phyloP scores from a whole-genome alignment of 176 grass and related monocot species.

The Carex parvula region DNA sequence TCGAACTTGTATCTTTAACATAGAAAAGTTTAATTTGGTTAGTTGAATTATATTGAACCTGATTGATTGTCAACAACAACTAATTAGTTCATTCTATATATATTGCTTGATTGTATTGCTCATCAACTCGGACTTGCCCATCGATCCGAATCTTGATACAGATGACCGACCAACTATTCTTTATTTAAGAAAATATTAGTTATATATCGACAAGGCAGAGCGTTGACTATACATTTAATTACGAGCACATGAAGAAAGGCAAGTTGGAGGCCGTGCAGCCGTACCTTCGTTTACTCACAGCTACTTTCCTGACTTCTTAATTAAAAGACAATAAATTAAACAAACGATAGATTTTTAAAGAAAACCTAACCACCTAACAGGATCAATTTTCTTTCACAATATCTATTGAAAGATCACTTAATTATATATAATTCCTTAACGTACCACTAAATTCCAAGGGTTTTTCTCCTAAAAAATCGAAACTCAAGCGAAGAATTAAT shows the following conservation, averaged over 20 bases:
- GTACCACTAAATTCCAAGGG: neutral
- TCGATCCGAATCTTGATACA: neutral
- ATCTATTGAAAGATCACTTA: neutral
- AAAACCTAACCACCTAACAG: neutral
- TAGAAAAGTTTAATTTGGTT: too few species aligned
- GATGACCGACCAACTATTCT: neutral
- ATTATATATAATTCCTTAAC: neutral
- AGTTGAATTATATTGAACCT: too few species aligned
- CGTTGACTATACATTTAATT: neutral
- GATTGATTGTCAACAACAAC: too few species aligned
- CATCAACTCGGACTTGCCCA: too few species aligned
- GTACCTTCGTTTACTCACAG: conserved; percentile 2
- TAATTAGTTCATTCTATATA: too few species aligned
- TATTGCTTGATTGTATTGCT: too few species aligned
- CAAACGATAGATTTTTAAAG: neutral
- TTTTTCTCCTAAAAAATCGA: neutral
- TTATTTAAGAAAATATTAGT: neutral
- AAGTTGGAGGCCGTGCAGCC: neutral
- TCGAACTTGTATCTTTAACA: too few species aligned
- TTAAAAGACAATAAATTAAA: neutral
- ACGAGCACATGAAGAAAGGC: neutral
- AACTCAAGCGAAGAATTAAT: neutral
- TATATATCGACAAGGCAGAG: neutral
- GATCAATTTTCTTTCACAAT: neutral
- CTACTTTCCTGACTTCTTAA: neutral